Evolutionary conservation across 768 basidiomycete genomes (phyloP), one percentile per base, ranked within the genome.

Genomic region (Fibroporia radiculosa): DNA sequence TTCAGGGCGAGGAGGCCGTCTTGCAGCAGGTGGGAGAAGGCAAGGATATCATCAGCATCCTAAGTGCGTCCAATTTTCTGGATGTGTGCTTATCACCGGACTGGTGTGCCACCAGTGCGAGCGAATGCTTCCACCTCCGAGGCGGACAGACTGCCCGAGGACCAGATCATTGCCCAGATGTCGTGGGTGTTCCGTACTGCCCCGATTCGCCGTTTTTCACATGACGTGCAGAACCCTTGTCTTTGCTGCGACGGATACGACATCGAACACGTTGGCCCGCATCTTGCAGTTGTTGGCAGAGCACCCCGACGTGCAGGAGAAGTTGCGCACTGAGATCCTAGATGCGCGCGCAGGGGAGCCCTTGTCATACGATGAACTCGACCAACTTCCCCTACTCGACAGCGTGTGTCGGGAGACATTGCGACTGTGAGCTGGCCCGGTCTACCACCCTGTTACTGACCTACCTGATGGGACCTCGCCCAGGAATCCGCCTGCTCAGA

Each of bases 311-410:
- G 60, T 63, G 8, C 70, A 71, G 37, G 55, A 61, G 6, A 63
- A 64, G 37, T 56, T 55, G 50, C 62, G 47, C 18, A 51, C 42
- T 18, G 60, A 57, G 44, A 18, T 57, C 12, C 13, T 38, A 8
- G 36, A 18, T 0, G 56, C 56, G 1, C 25, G 28, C 14, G 35
- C 50, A 20, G 57, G 62, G 22, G 66, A 64, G 8, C 49, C 65
- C 60, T 16, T 63, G 61, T 25, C 58, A 60, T 49, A 49, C 31
- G 48, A 46, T 33, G 42, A 37, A 4, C 18, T 52, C 3, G 41
- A 48, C 26, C 18, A 42, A 0, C 33, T 90, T 3, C 73, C 80
- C 0, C 84, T 81, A 52, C 73, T 89, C 11, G 84, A 85, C 46
- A 69, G 68, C 4, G 72, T 82, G 2, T 68, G 79, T 3, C 70